Evolutionary conservation across 139 green algal species (phyloP), one percentile per base, ranked within the genome.

Genomic region (Auxenochlorella pyrenoidosa): DNA sequence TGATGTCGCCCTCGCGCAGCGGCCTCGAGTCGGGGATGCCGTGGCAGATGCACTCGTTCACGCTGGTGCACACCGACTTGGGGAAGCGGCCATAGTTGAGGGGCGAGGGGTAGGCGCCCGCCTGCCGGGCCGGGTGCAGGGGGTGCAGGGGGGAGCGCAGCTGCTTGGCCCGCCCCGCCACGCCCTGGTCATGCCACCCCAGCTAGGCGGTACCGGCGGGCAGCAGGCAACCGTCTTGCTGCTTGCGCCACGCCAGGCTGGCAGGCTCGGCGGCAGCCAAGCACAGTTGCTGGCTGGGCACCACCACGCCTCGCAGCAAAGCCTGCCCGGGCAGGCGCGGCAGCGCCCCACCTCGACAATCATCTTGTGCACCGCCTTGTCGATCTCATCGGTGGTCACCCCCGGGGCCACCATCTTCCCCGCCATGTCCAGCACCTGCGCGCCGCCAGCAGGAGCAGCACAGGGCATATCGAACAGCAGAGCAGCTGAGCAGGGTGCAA

Each of bases 31-130:
- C 95, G 21, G 95, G 95, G 54, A 98, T 98, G 82, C 89, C 97
- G 90, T 99, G 97, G 91, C 97, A 99, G 43, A 99, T 96, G 88
- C 95, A 98, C 92, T 99, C 98, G 90, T 99, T 99, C 24, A 99
- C 93, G 3, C 88, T 96, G 51, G 98, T 99, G 94, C 98, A 99
- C 41, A 99, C 98, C 44, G 88, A 96, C 92, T 99, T 99, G 71
- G 98, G 98, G 88, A 99, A 99, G 34, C 91, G 90, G 71, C 95
- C 94, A 91, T 98, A 99, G 75, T 96, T 98, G 59, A 98, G 93
- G 19, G 97, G 97, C 16, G 95, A 98, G 3, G 98, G 98, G 92
- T 99, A 99, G 3, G 97, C 97, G 2, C 94, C 94, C n/a, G 91
- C 90, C 54, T 63, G 54, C 54, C 54, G 47, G 47, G 47, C 47